Evolutionary conservation across 257 asterid genomes (phyloP), one percentile per base, ranked within the genome.

Genomic region (Vinca minor): DNA sequence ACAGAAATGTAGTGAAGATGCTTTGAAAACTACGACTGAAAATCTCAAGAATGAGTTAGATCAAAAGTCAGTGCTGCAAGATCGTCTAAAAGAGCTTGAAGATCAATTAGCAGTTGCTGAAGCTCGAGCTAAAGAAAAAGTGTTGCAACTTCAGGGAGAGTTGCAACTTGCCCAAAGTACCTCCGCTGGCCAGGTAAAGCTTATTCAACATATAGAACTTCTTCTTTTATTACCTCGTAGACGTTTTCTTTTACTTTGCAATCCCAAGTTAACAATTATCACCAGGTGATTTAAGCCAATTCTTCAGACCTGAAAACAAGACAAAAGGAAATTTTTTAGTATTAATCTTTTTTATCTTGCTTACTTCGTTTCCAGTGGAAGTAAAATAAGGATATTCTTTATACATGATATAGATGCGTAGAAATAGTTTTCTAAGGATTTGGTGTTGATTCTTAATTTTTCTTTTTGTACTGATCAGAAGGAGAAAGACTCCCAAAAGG

Each of bases 21-120:
- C 79, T 50, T 70, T 86, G 82, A 86, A 81, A 75, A 76, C 79
- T 56, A 81, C 84, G 69, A 23, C 82, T 65, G 95, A 86, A 70
- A 65, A 39, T 76, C 79, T 84, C 67, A 65, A 77, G 65, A 42
- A 75, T 36, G 96, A 85, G 63, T 75, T 67, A 52, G 70, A 73
- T 29, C 84, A 85, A 69, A 85, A 81, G 75, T 73, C 79, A 13
- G 84, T 69, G 73, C 26, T 84, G 77, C 86, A 85, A 67, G 78
- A 77, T 62, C 84, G 53, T 49, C 36, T 86, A 69, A 78, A 76
- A 78, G 89, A 80, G 75, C 83, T 85, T 8, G 84, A 89, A 79
- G 87, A 81, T 63, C 82, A 82, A 62, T 69, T 92, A 34, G 82
- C 78, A 38, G 67, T 66, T 58, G 82, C 89, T 59, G 83, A 80